These are phyloP conservation scores for Fusarium anthophilum DNA, from an alignment of 2,329 filamentous ascomycete genomes.

Conservation along the genomic window DNA sequence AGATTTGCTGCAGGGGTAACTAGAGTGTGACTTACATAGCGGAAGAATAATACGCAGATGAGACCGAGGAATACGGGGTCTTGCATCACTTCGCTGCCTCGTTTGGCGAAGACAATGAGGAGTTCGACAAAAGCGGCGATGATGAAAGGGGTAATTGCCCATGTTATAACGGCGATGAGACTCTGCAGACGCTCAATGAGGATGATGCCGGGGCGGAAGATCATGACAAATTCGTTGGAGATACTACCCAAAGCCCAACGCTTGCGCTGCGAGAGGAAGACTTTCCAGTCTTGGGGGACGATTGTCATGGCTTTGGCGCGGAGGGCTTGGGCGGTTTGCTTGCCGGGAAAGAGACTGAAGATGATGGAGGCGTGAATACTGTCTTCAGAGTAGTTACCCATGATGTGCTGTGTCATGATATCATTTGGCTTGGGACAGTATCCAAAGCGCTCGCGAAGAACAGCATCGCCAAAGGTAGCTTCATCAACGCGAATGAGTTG, in stretches of 20 bases:
- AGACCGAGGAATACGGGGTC: conserved; percentile 51
- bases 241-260: conserved; percentile 60
- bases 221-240: conserved; percentile 60
- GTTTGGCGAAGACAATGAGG: conserved; percentile 47
- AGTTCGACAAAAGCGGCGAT: conserved; percentile 52
- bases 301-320: conserved; percentile 58
- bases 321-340: conserved; percentile 57
- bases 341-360: conserved; percentile 55
- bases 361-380: conserved; percentile 60
- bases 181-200: conserved; percentile 56
- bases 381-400: conserved; percentile 60
- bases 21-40: conserved; percentile 50
- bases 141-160: conserved; percentile 57
- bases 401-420: conserved; percentile 58
- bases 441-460: conserved; percentile 57
- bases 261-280: conserved; percentile 60
- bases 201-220: conserved; percentile 54
- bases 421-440: conserved; percentile 61
- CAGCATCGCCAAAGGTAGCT: conserved; percentile 57
- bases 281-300: conserved; percentile 55
- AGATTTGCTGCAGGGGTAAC: background rate
- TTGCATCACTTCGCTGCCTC: conserved; percentile 46
- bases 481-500: conserved; percentile 61
- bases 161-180: conserved; percentile 57
- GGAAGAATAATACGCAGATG: conserved; percentile 49